These are phyloP conservation scores for Globisporangium spiculum DNA, from an alignment of 352 stramenopile genomes.

Conservation along the genomic window DNA sequence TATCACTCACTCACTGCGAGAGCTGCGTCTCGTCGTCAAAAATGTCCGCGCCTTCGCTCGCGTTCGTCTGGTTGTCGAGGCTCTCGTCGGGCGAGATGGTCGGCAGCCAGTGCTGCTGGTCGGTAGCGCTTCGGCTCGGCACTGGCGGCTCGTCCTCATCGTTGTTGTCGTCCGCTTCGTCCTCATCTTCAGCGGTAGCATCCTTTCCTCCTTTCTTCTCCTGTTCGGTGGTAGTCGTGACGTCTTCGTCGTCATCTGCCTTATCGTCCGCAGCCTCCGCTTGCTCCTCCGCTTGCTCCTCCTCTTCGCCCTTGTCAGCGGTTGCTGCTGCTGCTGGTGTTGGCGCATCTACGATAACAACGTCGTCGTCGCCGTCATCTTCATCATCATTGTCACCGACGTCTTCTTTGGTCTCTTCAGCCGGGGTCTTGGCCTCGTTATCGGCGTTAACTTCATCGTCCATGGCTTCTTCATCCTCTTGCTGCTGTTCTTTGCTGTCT, in stretches of 20 bases:
- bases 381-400: constrained; percentile 1
- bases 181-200: constrained; percentile 6
- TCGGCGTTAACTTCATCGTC: neutral
- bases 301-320: constrained; percentile 3
- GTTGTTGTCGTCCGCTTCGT: constrained; percentile 7
- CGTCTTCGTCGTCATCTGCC: constrained; percentile 10
- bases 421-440: neutral
- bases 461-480: neutral
- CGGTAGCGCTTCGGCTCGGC: neutral
- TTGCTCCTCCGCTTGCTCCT: neutral
- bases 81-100: constrained; percentile 19
- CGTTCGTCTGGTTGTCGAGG: constrained; percentile 20
- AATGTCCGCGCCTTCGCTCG: constrained; percentile 25
- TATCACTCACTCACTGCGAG: constrained; percentile 13
- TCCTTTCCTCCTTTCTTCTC: constrained; percentile 14
- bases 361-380: constrained; percentile 8
- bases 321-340: neutral
- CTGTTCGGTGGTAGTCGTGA: constrained; percentile 11
- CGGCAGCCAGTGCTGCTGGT: constrained; percentile 6
- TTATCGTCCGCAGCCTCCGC: neutral
- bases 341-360: neutral
- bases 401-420: neutral
- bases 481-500: neutral
- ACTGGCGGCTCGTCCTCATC: constrained; percentile 5
- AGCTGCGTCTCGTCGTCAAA: constrained; percentile 44